Base-by-base conservation (phyloP, 768 basidiomycete species). In the Boletus rubescentipes region DNA sequence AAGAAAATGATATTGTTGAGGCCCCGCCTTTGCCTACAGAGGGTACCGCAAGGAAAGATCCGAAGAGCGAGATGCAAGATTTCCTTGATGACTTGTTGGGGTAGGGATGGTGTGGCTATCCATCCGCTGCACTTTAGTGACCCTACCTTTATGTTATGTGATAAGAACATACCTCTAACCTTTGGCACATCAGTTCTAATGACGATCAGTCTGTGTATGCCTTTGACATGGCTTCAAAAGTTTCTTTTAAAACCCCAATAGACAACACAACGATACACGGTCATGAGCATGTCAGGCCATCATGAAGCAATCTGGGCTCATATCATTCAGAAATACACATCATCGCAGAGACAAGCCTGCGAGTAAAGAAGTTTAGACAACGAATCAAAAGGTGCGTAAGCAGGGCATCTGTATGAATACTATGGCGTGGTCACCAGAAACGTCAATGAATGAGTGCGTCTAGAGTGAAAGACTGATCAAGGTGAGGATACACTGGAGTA, bases 31-130 rank as follows among this genome's bases (percentile, higher is more conserved):
- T 86, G 10, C 83, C 82, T 0, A 68, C 69, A 0, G 74, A 75
- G 21, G 37, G 34, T 18, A 14, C 49, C 5, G 39, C 63, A 50
- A 72, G 72, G 66, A 73, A 77, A 66, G 45, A 67, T 43, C 72
- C 78, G n/a, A 82, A 80, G 59, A 72, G 70, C 35, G 77, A 83
- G 48, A 83, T 90, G 84, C 79, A 89, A 67, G 85, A 83, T 39
- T 90, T 87, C 61, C 69, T 89, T 29, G 87, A 89, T 54, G 86
- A 87, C 35, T 65, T 89, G 4, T 63, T 89, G 9, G 67, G 67
- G n/a, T 79, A 66, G 72, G 37, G 47, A 18, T 16, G 34, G 20
- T 23, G 10, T 31, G 30, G 31, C 20, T 9, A 23, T 48, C 23
- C 16, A 8, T 34, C 31, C 11, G 18, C 30, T 34, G 18, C 37